Conservation (phyloP, 768 basidiomycete genomes). For the Termitomyces titanicus region DNA sequence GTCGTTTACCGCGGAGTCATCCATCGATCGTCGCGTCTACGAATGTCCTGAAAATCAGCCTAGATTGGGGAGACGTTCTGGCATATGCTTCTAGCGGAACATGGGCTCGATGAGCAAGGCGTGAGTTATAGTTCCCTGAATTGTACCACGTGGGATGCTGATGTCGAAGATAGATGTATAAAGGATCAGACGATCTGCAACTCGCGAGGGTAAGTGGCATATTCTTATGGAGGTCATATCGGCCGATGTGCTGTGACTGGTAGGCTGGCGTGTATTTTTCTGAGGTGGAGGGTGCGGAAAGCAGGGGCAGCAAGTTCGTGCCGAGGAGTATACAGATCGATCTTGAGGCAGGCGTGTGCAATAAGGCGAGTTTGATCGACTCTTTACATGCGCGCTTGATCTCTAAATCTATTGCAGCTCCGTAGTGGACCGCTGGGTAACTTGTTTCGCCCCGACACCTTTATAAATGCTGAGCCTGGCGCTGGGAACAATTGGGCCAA, state of each 20-base stretch:
- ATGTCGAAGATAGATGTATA: slow-evolving; percentile 47
- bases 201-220: slow-evolving; percentile 55
- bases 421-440: slow-evolving; percentile 65
- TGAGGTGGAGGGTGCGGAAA: slow-evolving; percentile 51
- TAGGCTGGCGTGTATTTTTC: slow-evolving; percentile 83
- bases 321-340: slow-evolving; percentile 90
- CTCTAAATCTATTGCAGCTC: slow-evolving; percentile 36
- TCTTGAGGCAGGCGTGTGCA: slow-evolving; percentile 83
- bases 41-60: slow-evolving; percentile 17
- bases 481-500: slow-evolving; percentile 97
- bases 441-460: slow-evolving; percentile 89
- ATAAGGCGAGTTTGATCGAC: slow-evolving; percentile 48
- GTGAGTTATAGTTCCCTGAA: slow-evolving; percentile 32
- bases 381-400: not conserved
- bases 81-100: slow-evolving; percentile 83
- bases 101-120: slow-evolving; percentile 72
- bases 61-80: slow-evolving; percentile 84
- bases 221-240: not conserved
- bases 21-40: slow-evolving; percentile 63
- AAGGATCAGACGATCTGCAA: slow-evolving; percentile 71
- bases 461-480: slow-evolving; percentile 54
- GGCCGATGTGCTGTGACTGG: not conserved
- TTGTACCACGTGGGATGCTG: not conserved
- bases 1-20: slow-evolving; percentile 8
- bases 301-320: slow-evolving; percentile 67